These are phyloP conservation scores for Cryptomeria japonica DNA, from an alignment of 75 land plant species.

Conservation along the genomic window DNA sequence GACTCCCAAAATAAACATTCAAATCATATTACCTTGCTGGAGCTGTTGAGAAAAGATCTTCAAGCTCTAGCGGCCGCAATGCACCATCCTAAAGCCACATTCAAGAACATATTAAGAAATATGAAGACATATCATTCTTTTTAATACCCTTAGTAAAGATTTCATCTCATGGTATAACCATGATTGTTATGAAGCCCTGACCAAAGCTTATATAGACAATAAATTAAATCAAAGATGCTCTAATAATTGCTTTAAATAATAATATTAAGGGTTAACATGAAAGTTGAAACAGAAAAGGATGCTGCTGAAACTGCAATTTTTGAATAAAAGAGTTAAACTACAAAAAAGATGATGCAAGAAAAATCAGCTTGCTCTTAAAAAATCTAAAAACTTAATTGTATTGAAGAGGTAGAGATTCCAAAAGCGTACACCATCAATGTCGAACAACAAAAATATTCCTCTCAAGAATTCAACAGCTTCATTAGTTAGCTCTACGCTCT, in stretches of 20 bases:
- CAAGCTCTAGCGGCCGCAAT: slow-evolving; percentile 70
- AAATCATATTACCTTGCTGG: slow-evolving; percentile 67
- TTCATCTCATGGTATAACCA: not conserved
- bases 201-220: not conserved
- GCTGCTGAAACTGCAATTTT: not conserved
- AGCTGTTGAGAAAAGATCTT: slow-evolving; percentile 95
- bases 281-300: too few relatives aligned
- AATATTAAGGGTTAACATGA: too few relatives aligned
- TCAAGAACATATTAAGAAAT: not conserved
- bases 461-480: slow-evolving; percentile 79
- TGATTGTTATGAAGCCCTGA: not conserved
- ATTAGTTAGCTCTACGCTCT: slow-evolving; percentile 94
- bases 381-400: not conserved
- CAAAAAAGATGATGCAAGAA: not conserved
- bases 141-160: not conserved
- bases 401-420: too few relatives aligned
- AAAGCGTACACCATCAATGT: slow-evolving; percentile 67
- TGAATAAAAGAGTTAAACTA: not conserved
- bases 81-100: slow-evolving; percentile 59
- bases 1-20: not conserved
- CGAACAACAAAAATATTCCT: slow-evolving; percentile 65
- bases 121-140: not conserved
- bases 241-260: too few relatives aligned
- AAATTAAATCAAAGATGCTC: not conserved
- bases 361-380: not conserved